Conservation (phyloP, 768 basidiomycete genomes). For the Podaxis sp. region DNA sequence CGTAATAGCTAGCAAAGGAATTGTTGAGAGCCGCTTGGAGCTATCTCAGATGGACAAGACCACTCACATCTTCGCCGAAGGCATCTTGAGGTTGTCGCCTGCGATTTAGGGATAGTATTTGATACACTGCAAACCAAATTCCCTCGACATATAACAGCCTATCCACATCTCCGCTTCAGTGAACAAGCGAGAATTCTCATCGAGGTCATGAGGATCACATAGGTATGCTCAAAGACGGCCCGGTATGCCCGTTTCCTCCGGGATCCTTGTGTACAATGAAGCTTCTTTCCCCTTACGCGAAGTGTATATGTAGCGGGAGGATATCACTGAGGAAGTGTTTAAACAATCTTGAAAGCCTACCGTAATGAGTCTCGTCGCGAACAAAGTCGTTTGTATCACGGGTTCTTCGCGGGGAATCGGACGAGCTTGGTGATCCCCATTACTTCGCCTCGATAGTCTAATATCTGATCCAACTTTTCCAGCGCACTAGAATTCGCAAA, state of each 20-base stretch:
- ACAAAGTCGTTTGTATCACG: conserved; percentile 69
- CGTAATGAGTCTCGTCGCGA: conserved; percentile 40
- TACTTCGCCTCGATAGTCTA: background rate
- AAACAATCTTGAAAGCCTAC: conserved; percentile 1
- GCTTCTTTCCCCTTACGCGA: conserved; percentile 11
- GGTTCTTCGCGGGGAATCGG: conserved; percentile 77
- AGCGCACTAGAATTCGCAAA: conserved; percentile 60
- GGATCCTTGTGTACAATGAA: background rate
- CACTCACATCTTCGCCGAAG: conserved; percentile 55
- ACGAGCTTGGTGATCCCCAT: conserved; percentile 46
- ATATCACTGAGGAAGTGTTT: background rate
- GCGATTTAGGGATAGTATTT: background rate
- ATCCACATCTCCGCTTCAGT: background rate
- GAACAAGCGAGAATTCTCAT: background rate
- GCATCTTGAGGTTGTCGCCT: conserved; percentile 23
- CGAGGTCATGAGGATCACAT: conserved; percentile 8
- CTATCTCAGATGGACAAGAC: background rate
- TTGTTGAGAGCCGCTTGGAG: background rate
- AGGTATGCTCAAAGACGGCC: background rate
- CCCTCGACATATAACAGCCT: background rate
- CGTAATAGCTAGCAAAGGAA: conserved; percentile 46
- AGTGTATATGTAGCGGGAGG: conserved; percentile 6
- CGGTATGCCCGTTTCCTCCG: conserved; percentile 1
- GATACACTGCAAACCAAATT: background rate
- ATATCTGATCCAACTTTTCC: background rate